Evolutionary conservation across 2,329 filamentous ascomycete genomes (phyloP).

Genomic region (Chaetomiaceae sp.): DNA sequence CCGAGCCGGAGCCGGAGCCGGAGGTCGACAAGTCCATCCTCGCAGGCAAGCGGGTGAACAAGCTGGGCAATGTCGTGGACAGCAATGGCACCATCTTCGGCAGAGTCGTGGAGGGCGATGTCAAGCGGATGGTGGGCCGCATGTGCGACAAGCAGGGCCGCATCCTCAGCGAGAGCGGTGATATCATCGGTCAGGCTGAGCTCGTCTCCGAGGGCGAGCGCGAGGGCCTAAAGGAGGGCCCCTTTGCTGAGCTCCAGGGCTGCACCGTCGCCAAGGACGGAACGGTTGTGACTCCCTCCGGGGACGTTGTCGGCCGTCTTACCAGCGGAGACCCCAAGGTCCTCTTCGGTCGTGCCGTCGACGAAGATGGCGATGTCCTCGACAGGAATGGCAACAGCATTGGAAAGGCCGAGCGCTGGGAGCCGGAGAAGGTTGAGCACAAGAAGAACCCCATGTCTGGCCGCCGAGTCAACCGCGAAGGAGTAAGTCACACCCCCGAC

Average conservation of each 20-base stretch:
- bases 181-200: slow-evolving; percentile 63
- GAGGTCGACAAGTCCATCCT: slow-evolving; percentile 55
- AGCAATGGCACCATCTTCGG: slow-evolving; percentile 53
- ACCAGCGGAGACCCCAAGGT: slow-evolving; percentile 66
- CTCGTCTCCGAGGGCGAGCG: slow-evolving; percentile 63
- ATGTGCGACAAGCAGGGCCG: slow-evolving; percentile 69
- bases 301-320: slow-evolving; percentile 68
- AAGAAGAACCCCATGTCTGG: slow-evolving; percentile 49
- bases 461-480: slow-evolving; percentile 53
- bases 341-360: slow-evolving; percentile 68
- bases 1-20: slow-evolving; percentile 44
- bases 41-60: slow-evolving; percentile 68
- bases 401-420: slow-evolving; percentile 56
- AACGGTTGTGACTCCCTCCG: slow-evolving; percentile 60
- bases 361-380: slow-evolving; percentile 76
- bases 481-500: slow-evolving; percentile 22
- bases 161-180: slow-evolving; percentile 67
- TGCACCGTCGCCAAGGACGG: slow-evolving; percentile 65
- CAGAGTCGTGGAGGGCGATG: slow-evolving; percentile 62
- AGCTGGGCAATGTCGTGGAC: slow-evolving; percentile 60
- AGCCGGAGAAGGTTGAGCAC: slow-evolving; percentile 48
- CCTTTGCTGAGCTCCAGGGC: slow-evolving; percentile 62
- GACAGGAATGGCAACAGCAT: slow-evolving; percentile 66
- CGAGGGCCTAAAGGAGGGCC: slow-evolving; percentile 58
- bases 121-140: slow-evolving; percentile 58